Percentiles rank a stretch among this genome's conserved stretches.
Conservation (phyloP, 495 filamentous ascomycete genomes). For the Jackrogersella multiformis region DNA sequence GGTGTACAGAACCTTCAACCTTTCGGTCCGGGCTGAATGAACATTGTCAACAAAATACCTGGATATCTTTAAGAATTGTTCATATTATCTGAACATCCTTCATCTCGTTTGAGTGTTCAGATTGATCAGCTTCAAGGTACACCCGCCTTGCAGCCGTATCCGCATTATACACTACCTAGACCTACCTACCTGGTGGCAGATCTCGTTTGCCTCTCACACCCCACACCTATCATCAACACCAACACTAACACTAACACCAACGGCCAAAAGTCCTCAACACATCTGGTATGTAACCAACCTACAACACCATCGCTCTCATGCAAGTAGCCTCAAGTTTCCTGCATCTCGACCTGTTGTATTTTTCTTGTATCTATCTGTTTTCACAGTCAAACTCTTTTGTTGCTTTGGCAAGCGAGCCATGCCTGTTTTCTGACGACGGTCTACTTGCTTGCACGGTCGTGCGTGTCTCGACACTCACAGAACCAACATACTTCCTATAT, state of each 20-base stretch:
- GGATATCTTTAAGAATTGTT: not conserved
- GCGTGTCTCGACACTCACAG: not conserved
- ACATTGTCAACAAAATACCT: not conserved
- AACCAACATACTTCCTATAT: constrained; percentile 1
- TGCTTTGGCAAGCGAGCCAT: constrained; percentile 4
- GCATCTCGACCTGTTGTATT: not conserved
- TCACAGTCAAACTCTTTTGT: constrained; percentile 11
- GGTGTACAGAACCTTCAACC: no score
- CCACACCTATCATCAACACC: constrained; percentile 7
- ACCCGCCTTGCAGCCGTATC: not conserved
- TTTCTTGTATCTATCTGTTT: constrained; percentile 3
- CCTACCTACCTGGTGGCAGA: not conserved
- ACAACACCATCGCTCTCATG: constrained; percentile 1
- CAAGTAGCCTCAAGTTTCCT: constrained; percentile 5
- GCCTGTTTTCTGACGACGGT: not conserved
- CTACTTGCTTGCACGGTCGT: not conserved
- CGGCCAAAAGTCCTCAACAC: constrained; percentile 5
- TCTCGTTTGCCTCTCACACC: constrained; percentile 18
- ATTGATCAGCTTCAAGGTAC: not conserved
- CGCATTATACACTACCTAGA: no score
- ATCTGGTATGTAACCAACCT: constrained; percentile 11
- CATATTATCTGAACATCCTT: not conserved
- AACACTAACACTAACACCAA: not conserved
- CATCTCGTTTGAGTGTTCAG: not conserved
- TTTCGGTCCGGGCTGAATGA: not conserved